Percentiles rank a stretch among this genome's conserved stretches.
Conservation (phyloP, 2,329 filamentous ascomycete genomes). For the Botrytis squamosa region DNA sequence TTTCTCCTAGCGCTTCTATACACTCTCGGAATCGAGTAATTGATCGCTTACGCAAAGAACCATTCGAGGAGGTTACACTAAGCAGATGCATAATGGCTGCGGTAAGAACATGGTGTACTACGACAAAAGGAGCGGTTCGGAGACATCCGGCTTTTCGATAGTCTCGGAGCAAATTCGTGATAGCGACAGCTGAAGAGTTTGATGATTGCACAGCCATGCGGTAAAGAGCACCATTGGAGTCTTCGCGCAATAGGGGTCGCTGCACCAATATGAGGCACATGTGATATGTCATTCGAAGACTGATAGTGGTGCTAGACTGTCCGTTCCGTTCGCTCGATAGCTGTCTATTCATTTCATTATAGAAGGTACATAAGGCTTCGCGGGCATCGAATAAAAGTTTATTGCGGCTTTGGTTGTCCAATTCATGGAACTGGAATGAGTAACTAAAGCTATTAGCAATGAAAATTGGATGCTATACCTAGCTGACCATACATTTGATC, state of each 20-base stretch:
- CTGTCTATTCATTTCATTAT: neutral
- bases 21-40: neutral
- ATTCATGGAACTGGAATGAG: neutral
- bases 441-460: neutral
- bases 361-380: neutral
- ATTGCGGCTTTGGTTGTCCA: neutral
- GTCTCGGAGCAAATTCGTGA: neutral
- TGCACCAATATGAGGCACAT: slow-evolving; percentile 3
- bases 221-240: neutral
- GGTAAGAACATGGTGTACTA: slow-evolving; percentile 4
- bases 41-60: slow-evolving; percentile 4
- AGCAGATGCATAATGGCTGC: slow-evolving; percentile 8
- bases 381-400: slow-evolving; percentile 9
- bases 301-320: neutral
- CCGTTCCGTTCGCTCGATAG: neutral
- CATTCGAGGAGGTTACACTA: neutral
- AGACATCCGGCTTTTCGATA: neutral
- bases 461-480: neutral
- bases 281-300: slow-evolving; percentile 5
- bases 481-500: neutral
- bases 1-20: neutral
- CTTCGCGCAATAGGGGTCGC: neutral
- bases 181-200: neutral
- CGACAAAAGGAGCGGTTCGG: neutral
- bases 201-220: neutral